A percentile compares a stretch with the other conserved stretches of the same genome.
phyloP scores from a whole-genome alignment of 129 eudicot species.

The Chrysanthemum makinoi region DNA sequence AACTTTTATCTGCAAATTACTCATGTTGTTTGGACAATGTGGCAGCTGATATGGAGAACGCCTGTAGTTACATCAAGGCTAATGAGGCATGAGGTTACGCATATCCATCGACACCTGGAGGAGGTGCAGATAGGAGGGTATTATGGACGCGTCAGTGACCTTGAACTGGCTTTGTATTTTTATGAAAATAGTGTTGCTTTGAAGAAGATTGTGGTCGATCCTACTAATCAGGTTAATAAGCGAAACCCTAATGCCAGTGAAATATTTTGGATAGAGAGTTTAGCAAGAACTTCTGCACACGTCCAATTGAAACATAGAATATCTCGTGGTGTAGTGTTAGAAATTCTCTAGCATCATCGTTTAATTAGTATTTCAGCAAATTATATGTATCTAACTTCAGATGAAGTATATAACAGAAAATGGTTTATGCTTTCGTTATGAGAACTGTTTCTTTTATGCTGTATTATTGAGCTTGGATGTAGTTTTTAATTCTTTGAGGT shows the following conservation, averaged over 20 bases:
- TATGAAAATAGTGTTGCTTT: slow-evolving; percentile 34
- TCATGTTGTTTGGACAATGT: slow-evolving; percentile 17
- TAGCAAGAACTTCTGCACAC: neutral
- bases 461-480: neutral
- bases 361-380: neutral
- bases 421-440: neutral
- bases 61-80: slow-evolving; percentile 27
- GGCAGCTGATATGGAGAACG: slow-evolving; percentile 41
- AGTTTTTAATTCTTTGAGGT: too few relatives aligned
- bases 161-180: slow-evolving; percentile 37
- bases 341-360: neutral
- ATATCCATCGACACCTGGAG: slow-evolving; percentile 29
- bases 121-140: slow-evolving; percentile 41
- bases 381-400: neutral
- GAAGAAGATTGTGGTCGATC: slow-evolving; percentile 37
- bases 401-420: neutral
- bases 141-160: slow-evolving; percentile 41
- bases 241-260: slow-evolving; percentile 11
- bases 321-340: neutral
- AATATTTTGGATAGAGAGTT: neutral
- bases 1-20: neutral
- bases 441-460: neutral
- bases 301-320: neutral
- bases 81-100: slow-evolving; percentile 25
- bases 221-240: slow-evolving; percentile 31